Evolutionary conservation across 768 basidiomycete species (phyloP), one percentile per base, ranked within the genome.

Genomic region (Strobilomyces dryophilus): DNA sequence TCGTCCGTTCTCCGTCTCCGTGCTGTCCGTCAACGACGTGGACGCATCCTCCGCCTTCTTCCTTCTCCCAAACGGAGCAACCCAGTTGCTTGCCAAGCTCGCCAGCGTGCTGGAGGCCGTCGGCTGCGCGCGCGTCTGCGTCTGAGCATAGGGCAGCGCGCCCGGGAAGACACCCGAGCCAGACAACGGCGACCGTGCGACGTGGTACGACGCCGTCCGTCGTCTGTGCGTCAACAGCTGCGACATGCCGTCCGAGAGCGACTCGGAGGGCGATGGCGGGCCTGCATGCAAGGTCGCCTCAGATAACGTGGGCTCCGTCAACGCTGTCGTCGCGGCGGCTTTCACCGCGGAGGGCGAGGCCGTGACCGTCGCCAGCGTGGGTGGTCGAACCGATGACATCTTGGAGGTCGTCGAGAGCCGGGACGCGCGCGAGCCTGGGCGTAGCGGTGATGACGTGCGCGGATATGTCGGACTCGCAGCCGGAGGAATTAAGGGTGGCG

Each of bases 361-460:
- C 15, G 77, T 65, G 18, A 72, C 72, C 2, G 75, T 73, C 44
- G 80, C 84, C 48, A 89, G 70, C 1, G 76, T 74, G 14, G 88
- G 85, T 27, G 84, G 74, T 34, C 85, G 81, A 29, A 76, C 79
- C 0, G 77, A 73, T 8, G 87, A 89, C 63, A 89, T 84, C 50
- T 74, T 77, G 9, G 89, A 91, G 1, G 85, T 79, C 6, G 80
- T 77, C 3, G 87, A 89, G 20, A 83, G 65, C 17, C 85, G 78
- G 2, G 87, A 89, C 6, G 85, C 82, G 39, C 88, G 79, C 6
- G 89, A 90, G 7, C 78, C 84, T 34, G 89, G 85, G 8, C 89
- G 81, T 44, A 87, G 67, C 1, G 88, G 86, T 0, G 85, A 83
- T 11, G 78, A 72, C 36, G 71, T 66, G 52, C 60, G 64, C 24